Evolutionary conservation across 805 yeast species (phyloP), one percentile per base, ranked within the genome.

Genomic region (Candida rishiriensis): DNA sequence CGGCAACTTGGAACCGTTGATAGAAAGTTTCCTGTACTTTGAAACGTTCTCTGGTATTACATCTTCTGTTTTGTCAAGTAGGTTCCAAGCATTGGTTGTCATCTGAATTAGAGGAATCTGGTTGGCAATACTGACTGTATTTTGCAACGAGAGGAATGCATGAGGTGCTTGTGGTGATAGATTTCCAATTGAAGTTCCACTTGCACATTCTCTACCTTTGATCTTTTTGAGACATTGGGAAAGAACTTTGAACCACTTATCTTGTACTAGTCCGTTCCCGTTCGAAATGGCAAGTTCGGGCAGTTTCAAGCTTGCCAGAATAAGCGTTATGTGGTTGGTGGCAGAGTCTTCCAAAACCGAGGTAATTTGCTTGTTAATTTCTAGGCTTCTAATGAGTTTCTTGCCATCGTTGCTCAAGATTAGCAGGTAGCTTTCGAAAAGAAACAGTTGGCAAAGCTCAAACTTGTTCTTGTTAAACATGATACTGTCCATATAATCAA

Each of bases 31-130:
- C 40, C 69, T 64, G 46, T 67, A 69, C 40, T 60, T 61, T 16
- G 61, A 50, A 2, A 73, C 66, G 38, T 71, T 74, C 3, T 52
- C 48, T 1, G 79, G 80, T 1, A 74, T 52, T 13, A 64, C 46
- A 12, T 54, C 43, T 12, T 54, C 40, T 36, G 60, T 57, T 10
- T 56, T 60, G 9, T 66, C 58, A 8, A 76, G 53, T 10, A 73
- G 49, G 10, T 56, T 56, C 80, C 84, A 75, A 1, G 73, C 72
- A 49, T 72, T 79, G 1, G 73, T 66, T 1, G 84, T 73, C 48
- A 78, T 58, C 52, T 77, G 79, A 29, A 66, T 64, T 21, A 77
- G 50, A 4, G 75, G 68, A 8, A 65, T 40, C 17, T 50, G 46
- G 14, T 38, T 36, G n/a, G 54, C 42, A 17, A 53, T 44, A 15